Evolutionary conservation across 371 early-diverging fungal genomes (phyloP).

Genomic region (Haplosporangium sp.): DNA sequence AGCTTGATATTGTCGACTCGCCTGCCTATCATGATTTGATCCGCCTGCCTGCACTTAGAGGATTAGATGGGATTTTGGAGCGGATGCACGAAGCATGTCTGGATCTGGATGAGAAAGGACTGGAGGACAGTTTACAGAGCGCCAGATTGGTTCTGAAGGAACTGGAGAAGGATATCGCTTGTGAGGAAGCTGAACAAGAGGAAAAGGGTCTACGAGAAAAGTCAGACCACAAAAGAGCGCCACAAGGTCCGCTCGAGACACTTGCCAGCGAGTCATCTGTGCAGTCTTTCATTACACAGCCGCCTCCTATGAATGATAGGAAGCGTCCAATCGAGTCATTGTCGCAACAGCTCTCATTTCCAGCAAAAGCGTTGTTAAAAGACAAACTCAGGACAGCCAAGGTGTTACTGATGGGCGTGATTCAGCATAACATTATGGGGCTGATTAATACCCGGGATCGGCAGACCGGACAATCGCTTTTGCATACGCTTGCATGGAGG

Average conservation of each 20-base stretch:
- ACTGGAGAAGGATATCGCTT: conserved; percentile 9
- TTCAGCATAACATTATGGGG: conserved; percentile 28
- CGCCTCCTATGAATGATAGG: conserved; percentile 6
- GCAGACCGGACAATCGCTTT: conserved; percentile 25
- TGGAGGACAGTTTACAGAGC: conserved; percentile 6
- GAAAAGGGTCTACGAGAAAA: not conserved
- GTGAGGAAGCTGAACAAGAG: conserved; percentile 14
- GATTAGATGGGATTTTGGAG: conserved; percentile 25
- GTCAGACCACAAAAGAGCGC: not conserved
- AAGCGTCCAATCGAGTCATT: conserved; percentile 26
- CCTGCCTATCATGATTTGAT: conserved; percentile 47
- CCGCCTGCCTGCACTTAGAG: conserved; percentile 38
- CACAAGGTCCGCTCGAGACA: not conserved
- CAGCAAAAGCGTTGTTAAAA: not conserved
- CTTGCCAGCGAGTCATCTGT: not conserved
- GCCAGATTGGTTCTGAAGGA: conserved; percentile 14
- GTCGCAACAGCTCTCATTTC: conserved; percentile 18
- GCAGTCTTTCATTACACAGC: not conserved
- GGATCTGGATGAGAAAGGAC: conserved; percentile 25
- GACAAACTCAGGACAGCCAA: conserved; percentile 28
- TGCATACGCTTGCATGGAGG: conserved; percentile 39
- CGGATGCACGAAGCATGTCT: conserved; percentile 33
- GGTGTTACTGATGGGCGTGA: conserved; percentile 26
- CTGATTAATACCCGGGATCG: conserved; percentile 41
- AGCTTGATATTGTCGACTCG: conserved; percentile 45